A percentile compares a stretch with the other conserved stretches of the same genome.
Evolutionary conservation across 352 stramenopile species (phyloP).

Genomic region (Phytophthora sp.): DNA sequence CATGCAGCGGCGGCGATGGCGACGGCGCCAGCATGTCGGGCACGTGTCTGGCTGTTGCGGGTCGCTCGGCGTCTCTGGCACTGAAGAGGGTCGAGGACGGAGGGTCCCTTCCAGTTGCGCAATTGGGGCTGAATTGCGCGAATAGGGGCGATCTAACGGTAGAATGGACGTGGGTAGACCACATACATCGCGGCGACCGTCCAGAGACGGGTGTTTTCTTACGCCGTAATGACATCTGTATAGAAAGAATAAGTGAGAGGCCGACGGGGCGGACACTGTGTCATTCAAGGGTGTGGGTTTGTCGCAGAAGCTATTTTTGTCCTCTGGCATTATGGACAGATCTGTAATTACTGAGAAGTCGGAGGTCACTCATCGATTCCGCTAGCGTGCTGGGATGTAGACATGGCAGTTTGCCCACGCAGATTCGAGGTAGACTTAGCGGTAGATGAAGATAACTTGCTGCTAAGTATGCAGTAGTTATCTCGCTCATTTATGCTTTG

Average conservation of each 20-base stretch:
- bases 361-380: neutral
- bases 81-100: neutral
- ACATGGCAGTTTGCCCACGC: too few relatives aligned
- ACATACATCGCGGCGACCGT: neutral
- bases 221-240: neutral
- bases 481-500: too few relatives aligned
- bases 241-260: neutral
- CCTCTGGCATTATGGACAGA: conserved; percentile 3
- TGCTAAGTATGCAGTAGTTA: too few relatives aligned
- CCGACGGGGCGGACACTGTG: too few relatives aligned
- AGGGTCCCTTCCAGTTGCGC: conserved; percentile 1
- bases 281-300: too few relatives aligned
- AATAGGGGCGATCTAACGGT: neutral
- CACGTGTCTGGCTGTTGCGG: neutral
- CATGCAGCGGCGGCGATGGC: conserved; percentile 30
- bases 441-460: too few relatives aligned
- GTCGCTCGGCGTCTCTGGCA: conserved; percentile 7
- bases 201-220: neutral
- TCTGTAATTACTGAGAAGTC: conserved; percentile 1
- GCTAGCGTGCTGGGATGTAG: too few relatives aligned
- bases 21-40: conserved; percentile 4
- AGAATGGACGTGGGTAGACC: conserved; percentile 8
- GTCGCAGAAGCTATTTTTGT: conserved; percentile 8
- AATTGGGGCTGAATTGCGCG: neutral
- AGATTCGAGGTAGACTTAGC: too few relatives aligned